Conservation (phyloP, 805 yeast genomes). For the Kuraishia piskuri region DNA sequence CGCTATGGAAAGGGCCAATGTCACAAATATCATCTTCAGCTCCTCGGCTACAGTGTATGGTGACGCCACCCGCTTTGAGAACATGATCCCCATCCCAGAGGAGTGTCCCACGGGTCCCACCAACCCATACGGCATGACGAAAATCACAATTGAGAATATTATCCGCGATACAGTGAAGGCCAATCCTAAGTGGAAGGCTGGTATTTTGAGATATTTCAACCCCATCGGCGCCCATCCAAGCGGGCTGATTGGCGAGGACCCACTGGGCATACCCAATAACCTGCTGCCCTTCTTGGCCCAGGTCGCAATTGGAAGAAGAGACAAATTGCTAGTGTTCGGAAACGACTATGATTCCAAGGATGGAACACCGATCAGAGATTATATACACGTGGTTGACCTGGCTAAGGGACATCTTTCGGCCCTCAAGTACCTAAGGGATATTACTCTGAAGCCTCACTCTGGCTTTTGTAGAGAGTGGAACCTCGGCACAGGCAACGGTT, state of each 20-base stretch:
- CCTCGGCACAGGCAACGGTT: constrained; percentile 75
- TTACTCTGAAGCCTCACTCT: constrained; percentile 11
- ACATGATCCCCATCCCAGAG: constrained; percentile 76
- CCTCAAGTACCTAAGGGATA: constrained; percentile 37
- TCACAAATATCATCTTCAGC: constrained; percentile 56
- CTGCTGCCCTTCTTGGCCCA: constrained; percentile 69
- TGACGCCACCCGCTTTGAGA: constrained; percentile 62
- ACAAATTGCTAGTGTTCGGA: constrained; percentile 62
- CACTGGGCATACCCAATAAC: constrained; percentile 69
- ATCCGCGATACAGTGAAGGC: constrained; percentile 44
- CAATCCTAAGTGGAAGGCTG: constrained; percentile 39
- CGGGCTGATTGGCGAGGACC: constrained; percentile 76
- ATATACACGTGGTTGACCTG: constrained; percentile 73
- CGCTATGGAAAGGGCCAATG: constrained; percentile 37
- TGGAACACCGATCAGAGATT: constrained; percentile 79
- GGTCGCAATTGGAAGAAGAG: constrained; percentile 66
- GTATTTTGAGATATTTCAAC: constrained; percentile 69
- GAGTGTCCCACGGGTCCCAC: constrained; percentile 68
- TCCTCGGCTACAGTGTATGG: constrained; percentile 84
- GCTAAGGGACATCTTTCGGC: constrained; percentile 75
- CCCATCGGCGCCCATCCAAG: constrained; percentile 86
- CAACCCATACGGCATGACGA: constrained; percentile 73
- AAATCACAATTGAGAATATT: constrained; percentile 55
- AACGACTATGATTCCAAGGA: constrained; percentile 62
- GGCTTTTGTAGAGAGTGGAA: constrained; percentile 75